Conservation (phyloP, 2,329 filamentous ascomycete species). For the Fusarium sambucinum region DNA sequence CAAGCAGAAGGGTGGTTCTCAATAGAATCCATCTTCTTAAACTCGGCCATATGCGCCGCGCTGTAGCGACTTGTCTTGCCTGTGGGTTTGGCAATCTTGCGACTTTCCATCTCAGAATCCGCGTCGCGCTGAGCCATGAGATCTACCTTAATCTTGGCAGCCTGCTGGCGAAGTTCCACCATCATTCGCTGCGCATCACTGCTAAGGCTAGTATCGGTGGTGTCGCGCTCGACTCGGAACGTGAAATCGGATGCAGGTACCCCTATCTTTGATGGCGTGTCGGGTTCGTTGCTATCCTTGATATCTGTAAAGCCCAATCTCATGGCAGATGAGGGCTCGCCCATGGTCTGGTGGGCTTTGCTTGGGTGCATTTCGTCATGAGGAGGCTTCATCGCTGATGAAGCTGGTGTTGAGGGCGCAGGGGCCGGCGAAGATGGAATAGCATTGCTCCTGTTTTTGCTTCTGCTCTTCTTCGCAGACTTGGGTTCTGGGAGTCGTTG, state of each 20-base stretch:
- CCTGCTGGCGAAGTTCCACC: slow-evolving; percentile 78
- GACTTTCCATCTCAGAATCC: slow-evolving; percentile 62
- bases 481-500: slow-evolving; percentile 46
- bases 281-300: slow-evolving; percentile 64
- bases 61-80: slow-evolving; percentile 84
- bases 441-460: slow-evolving; percentile 47
- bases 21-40: slow-evolving; percentile 98
- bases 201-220: slow-evolving; percentile 66
- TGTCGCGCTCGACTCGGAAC: slow-evolving; percentile 74
- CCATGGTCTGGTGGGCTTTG: slow-evolving; percentile 80
- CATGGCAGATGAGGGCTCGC: slow-evolving; percentile 81
- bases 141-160: slow-evolving; percentile 76
- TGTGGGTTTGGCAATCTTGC: slow-evolving; percentile 84
- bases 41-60: slow-evolving; percentile 85
- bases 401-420: slow-evolving; percentile 69
- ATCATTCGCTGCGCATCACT: slow-evolving; percentile 71
- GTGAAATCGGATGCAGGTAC: slow-evolving; percentile 71
- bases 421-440: slow-evolving; percentile 54
- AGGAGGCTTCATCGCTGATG: slow-evolving; percentile 75
- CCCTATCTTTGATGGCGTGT: slow-evolving; percentile 73
- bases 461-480: slow-evolving; percentile 45
- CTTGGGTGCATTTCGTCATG: slow-evolving; percentile 92
- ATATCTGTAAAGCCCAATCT: slow-evolving; percentile 86
- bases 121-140: slow-evolving; percentile 72
- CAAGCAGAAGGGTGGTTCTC: slow-evolving; percentile 85